Evolutionary conservation across 805 yeast genomes (phyloP).

Genomic region (Zygotorulaspora chibaensis): DNA sequence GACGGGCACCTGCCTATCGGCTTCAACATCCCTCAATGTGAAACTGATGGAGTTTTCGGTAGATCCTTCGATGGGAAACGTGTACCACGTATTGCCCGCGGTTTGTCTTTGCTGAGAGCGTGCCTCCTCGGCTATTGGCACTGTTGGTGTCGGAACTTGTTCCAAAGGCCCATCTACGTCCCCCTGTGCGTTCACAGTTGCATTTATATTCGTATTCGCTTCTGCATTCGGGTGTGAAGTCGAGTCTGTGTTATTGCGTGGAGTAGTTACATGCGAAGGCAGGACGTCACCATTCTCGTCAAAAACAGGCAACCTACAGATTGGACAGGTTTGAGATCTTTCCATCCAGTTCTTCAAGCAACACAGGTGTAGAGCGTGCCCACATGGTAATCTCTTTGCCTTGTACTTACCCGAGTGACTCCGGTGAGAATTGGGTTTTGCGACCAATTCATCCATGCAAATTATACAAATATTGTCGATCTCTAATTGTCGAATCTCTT

Average conservation of each 20-base stretch:
- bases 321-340: conserved; percentile 88
- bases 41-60: conserved; percentile 10
- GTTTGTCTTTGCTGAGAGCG: not conserved
- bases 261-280: conserved; percentile 3
- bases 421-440: conserved; percentile 19
- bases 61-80: conserved; percentile 17
- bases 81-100: conserved; percentile 13
- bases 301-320: conserved; percentile 73
- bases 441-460: conserved; percentile 84
- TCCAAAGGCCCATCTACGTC: not conserved
- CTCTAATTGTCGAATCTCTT: conserved; percentile 52
- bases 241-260: not conserved
- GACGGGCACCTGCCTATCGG: conserved; percentile 6
- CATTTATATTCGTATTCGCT: not conserved
- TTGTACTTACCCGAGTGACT: conserved; percentile 34
- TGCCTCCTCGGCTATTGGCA: not conserved
- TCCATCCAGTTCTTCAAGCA: conserved; percentile 92
- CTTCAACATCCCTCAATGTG: conserved; percentile 5
- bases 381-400: conserved; percentile 79
- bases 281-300: conserved; percentile 31
- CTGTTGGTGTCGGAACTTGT: not conserved
- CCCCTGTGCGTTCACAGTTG: not conserved
- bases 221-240: not conserved
- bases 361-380: conserved; percentile 83
- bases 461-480: conserved; percentile 71